Base-by-base conservation (phyloP, 208 protist genomes). In the Polymyxa betae region DNA sequence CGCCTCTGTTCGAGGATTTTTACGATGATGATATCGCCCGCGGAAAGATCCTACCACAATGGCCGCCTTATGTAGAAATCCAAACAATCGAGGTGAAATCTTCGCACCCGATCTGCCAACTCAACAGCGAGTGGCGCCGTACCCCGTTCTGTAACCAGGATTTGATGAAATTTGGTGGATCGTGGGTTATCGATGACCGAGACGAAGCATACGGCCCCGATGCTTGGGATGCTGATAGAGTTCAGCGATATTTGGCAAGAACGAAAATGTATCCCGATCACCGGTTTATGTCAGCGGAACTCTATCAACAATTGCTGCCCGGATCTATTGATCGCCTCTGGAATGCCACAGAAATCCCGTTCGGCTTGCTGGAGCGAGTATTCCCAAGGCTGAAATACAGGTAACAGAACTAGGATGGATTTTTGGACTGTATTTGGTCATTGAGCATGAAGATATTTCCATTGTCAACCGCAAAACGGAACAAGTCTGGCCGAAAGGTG, bases 331-430 rank as follows among this genome's bases (percentile, higher is more conserved):
- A 29, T 5, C 12, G 12, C 12, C 49, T 29, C 24, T 60, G 49
- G 49, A 60, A 60, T 24, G 49, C 5, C 12, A 60, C 12, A 29
- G 49, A 60, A 5, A 24, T 60, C 12, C 49, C 49, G 24, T 60
- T 5, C 12, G 5, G 5, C 24, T 60, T 60, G 49, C 49, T 60
- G 24, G 49, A 60, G 24, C 5, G 24, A 24, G 16, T 5, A 5
- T 82, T 82, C 72, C 16, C 72, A 20, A 5, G 72, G 5, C 72
- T 82, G 12, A 5, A 82, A 20, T 82, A 82, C 72, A 82, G 72
- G 72, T 82, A 45, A 5, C 35, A n/a, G 5, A 20, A 43, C 24
- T 60, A 29, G 5, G 49, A 60, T 29, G n/a, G n/a, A 60, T 60
- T 29, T 60, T 60, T 29, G 49, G 12, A 60, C 5, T 60, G 24